Conservation (phyloP, 2,329 filamentous ascomycete genomes). For the Exophiala spinifera region DNA sequence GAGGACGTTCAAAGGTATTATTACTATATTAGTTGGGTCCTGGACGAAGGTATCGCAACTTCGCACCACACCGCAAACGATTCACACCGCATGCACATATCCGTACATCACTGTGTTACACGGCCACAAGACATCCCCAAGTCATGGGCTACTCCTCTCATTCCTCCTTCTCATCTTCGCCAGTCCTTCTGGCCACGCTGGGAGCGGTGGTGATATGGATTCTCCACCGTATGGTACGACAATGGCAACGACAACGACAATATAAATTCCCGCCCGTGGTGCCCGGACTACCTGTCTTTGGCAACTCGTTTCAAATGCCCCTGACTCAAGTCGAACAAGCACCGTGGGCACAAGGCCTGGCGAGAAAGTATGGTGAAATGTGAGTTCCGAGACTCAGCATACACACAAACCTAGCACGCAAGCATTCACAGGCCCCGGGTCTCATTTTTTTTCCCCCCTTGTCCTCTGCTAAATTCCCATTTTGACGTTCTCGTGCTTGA, state of each 20-base stretch:
- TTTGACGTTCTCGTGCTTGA: too few species aligned
- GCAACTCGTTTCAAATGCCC: conserved; percentile 24
- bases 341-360: conserved; percentile 19
- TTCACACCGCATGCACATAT: too few species aligned
- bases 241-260: neutral
- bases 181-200: neutral
- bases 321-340: conserved; percentile 18
- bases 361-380: conserved; percentile 22
- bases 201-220: neutral
- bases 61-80: too few species aligned
- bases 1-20: too few species aligned
- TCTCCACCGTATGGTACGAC: neutral
- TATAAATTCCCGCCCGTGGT: conserved; percentile 21
- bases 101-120: too few species aligned
- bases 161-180: neutral
- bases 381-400: neutral
- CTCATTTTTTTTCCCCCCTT: too few species aligned
- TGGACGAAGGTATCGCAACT: too few species aligned
- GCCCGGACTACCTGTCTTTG: conserved; percentile 20
- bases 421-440: neutral
- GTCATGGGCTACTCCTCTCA: neutral
- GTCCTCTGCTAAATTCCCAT: too few species aligned
- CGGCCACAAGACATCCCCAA: too few species aligned
- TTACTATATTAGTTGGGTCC: too few species aligned
- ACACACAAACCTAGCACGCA: too few species aligned